A percentile compares a stretch with the other conserved stretches of the same genome.
phyloP scores from a whole-genome alignment of 805 yeast species.

The Metschnikowia noctiluminum region DNA sequence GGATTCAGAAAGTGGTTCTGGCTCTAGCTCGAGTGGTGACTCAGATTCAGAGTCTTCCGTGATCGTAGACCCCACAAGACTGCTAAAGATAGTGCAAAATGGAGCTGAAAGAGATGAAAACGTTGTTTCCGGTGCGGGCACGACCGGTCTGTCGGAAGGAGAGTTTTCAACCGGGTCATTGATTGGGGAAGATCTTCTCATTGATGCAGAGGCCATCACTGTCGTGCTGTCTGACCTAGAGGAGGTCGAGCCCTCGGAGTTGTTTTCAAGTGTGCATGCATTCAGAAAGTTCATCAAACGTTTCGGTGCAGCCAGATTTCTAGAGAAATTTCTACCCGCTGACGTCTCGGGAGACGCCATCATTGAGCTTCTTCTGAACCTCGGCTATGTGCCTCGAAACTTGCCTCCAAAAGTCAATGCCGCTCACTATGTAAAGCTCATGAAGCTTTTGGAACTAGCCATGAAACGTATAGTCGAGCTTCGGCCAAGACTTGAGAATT shows the following conservation, averaged over 20 bases:
- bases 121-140: background rate
- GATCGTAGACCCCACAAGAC: background rate
- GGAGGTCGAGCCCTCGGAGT: background rate
- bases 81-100: background rate
- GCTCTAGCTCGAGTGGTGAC: too few species aligned
- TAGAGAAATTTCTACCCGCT: conserved; percentile 59
- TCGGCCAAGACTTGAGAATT: conserved; percentile 51
- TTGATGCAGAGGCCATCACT: background rate
- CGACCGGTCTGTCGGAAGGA: background rate
- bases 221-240: conserved; percentile 9
- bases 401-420: conserved; percentile 34
- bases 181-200: conserved; percentile 4
- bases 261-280: conserved; percentile 14
- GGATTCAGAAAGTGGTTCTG: background rate
- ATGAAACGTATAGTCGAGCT: conserved; percentile 58
- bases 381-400: conserved; percentile 55
- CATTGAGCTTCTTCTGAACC: conserved; percentile 49
- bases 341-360: conserved; percentile 59
- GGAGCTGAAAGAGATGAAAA: background rate
- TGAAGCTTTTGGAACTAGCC: conserved; percentile 57
- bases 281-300: conserved; percentile 50
- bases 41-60: background rate
- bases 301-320: conserved; percentile 57
- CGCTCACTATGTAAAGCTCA: conserved; percentile 42
- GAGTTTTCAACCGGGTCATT: background rate